Conservation (phyloP, 768 basidiomycete genomes). For the Collybia nuda region DNA sequence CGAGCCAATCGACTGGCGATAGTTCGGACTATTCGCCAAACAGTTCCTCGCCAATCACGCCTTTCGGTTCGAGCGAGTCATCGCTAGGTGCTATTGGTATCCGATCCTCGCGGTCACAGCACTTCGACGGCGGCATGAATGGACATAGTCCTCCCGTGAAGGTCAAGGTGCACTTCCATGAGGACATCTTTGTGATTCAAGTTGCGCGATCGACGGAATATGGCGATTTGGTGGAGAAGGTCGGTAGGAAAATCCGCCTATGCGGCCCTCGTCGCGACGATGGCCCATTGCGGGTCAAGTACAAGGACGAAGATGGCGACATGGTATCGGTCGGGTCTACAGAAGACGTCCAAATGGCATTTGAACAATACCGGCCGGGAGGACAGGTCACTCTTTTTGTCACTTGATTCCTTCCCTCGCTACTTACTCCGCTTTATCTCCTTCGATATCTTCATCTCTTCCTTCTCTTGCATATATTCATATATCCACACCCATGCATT, state of each 20-base stretch:
- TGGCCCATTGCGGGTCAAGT: constrained; percentile 82
- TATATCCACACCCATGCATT: background rate
- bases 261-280: constrained; percentile 83
- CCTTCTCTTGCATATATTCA: constrained; percentile 3
- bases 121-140: constrained; percentile 33
- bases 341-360: constrained; percentile 93
- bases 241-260: constrained; percentile 89
- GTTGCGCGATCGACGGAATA: constrained; percentile 80
- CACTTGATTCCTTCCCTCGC: constrained; percentile 42
- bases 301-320: constrained; percentile 92
- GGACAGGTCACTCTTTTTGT: constrained; percentile 82
- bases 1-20: constrained; percentile 78
- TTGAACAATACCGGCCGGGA: constrained; percentile 79
- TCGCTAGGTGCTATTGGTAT: constrained; percentile 61
- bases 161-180: constrained; percentile 92
- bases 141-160: constrained; percentile 57
- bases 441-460: constrained; percentile 9
- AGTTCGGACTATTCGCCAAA: constrained; percentile 87
- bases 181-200: constrained; percentile 94
- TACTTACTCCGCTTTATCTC: background rate
- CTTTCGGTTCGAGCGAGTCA: constrained; percentile 87
- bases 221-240: constrained; percentile 82
- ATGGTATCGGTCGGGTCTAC: constrained; percentile 85
- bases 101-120: constrained; percentile 55
- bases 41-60: constrained; percentile 84